These are phyloP conservation scores for Pseudocercospora fuligena DNA, from an alignment of 2,329 filamentous ascomycete species.

Conservation along the genomic window DNA sequence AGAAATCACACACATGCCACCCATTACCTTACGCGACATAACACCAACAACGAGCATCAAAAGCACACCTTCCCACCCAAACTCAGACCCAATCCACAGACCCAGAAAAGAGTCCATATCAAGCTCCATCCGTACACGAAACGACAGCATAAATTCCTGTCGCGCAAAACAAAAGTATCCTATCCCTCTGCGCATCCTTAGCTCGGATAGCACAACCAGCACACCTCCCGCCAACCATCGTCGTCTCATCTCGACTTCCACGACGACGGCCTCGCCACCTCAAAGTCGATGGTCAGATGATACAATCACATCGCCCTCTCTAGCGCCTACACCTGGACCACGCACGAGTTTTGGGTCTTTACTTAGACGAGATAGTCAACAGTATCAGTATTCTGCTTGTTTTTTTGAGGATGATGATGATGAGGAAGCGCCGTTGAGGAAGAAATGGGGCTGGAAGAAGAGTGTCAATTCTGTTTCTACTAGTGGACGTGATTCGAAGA, in stretches of 20 bases:
- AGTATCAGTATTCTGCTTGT: constrained; percentile 38
- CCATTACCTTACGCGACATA: not conserved
- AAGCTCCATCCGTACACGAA: constrained; percentile 34
- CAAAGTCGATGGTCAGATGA: constrained; percentile 38
- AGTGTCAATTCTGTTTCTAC: constrained; percentile 4
- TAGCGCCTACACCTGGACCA: constrained; percentile 25
- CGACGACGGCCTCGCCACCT: not conserved
- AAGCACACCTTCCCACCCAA: constrained; percentile 20
- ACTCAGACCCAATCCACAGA: constrained; percentile 29
- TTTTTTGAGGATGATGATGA: constrained; percentile 40
- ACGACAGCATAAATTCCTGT: constrained; percentile 32
- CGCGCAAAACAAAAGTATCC: constrained; percentile 20
- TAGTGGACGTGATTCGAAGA: constrained; percentile 11
- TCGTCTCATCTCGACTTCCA: constrained; percentile 19
- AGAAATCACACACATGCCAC: constrained; percentile 10
- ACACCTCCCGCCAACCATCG: not conserved
- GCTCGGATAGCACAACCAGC: constrained; percentile 18
- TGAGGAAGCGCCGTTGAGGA: constrained; percentile 28
- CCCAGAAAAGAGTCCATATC: constrained; percentile 36
- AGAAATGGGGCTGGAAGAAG: constrained; percentile 33
- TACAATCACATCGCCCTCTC: constrained; percentile 33
- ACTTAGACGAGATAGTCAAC: constrained; percentile 25
- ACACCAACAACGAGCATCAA: constrained; percentile 6
- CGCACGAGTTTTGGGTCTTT: constrained; percentile 35
- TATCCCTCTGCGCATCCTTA: constrained; percentile 34